Evolutionary conservation across 202 grass and related monocot species (phyloP), one percentile per base, ranked within the genome.

Genomic region (Hordeum pubiflorum): DNA sequence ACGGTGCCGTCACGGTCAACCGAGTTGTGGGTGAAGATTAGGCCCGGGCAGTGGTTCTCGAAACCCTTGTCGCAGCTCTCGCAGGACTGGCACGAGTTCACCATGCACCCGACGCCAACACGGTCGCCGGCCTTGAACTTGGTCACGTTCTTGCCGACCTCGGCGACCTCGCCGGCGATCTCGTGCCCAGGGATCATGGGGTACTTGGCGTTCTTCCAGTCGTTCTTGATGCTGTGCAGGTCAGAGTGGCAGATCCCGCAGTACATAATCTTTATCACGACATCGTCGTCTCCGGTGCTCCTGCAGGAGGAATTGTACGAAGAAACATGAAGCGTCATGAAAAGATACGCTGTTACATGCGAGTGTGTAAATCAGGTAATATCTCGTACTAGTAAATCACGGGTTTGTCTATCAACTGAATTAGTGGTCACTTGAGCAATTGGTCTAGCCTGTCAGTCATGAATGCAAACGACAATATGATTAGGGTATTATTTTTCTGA

Each of bases 161-260:
- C 91, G 7, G 87, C 85, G 27, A 97, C 46, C 40, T 88, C 24
- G 6, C 94, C 91, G 2, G 69, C 73, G 48, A 97, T 97, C 82
- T 93, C 94, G 17, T 97, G 94, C 93, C 93, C 93, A 1, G 90
- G 33, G 22, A 97, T 84, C 18, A 91, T 61, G 9, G 91, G 93
- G 65, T 93, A 97, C 6, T 64, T 56, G 54, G 91, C 58, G 11
- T 82, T 86, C 44, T 21, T 72, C 93, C 93, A 93, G 22, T 91
- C 93, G 7, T 97, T 97, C 83, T 86, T 93, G 52, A 86, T 27
- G 58, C 37, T 79, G 82, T 97, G 93, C 60, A 97, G 64, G 63
- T 97, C 93, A 15, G 93, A 88, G 72, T 97, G 93, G 62, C 93
- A 97, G 33, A 97, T 86, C 24, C 93, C 93, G 24, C 93, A 97